phyloP scores from a whole-genome alignment of 441 rosid species.

The Euphorbia celastroides region DNA sequence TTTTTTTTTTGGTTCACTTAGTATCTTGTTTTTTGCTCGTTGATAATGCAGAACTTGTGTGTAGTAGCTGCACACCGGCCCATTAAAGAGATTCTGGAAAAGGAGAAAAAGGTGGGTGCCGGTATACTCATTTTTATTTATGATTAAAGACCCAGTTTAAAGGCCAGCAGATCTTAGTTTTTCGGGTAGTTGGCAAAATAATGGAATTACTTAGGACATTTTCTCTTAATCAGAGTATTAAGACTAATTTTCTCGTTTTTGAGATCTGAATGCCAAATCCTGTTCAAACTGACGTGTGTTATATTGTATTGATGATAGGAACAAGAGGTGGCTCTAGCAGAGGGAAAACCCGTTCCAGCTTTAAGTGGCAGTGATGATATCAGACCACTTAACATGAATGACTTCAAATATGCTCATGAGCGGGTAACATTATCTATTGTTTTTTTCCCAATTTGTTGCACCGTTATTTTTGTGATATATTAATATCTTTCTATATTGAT shows the following conservation, averaged over 20 bases:
- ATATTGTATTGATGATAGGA: constrained; percentile 37
- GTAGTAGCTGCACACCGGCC: constrained; percentile 78
- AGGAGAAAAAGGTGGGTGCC: constrained; percentile 54
- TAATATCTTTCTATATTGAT: neutral
- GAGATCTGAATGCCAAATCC: neutral
- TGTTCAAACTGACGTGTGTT: neutral
- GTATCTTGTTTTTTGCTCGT: neutral
- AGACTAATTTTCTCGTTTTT: no score
- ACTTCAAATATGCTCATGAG: constrained; percentile 68
- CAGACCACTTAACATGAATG: constrained; percentile 56
- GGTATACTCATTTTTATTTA: neutral
- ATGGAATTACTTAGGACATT: neutral
- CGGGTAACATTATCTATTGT: constrained; percentile 35
- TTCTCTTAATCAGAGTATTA: no score
- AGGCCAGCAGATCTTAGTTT: neutral
- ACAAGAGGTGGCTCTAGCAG: constrained; percentile 50
- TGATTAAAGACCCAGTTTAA: neutral
- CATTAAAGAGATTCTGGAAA: constrained; percentile 66
- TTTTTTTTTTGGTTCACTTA: neutral
- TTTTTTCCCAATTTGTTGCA: neutral
- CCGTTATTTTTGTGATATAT: neutral
- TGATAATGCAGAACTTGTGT: constrained; percentile 54
- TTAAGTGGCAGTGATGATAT: constrained; percentile 63
- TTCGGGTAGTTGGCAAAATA: neutral
- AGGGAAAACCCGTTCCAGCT: constrained; percentile 63